Evolutionary conservation across 208 protist genomes (phyloP).

Genomic region (Trypanosoma mega): DNA sequence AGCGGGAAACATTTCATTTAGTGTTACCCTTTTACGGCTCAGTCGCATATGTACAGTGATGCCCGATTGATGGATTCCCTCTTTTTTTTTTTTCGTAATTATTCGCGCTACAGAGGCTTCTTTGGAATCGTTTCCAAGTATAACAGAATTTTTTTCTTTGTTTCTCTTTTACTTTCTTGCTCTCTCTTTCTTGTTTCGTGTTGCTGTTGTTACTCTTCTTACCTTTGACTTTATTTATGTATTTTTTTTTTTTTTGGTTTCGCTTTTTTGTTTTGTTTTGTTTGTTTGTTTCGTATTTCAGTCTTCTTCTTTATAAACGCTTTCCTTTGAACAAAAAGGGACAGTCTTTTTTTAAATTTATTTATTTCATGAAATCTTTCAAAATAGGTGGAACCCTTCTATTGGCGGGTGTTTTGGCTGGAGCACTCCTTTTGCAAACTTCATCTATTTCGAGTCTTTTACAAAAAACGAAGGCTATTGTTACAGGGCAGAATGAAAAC

Average conservation of each 20-base stretch:
- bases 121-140: not conserved
- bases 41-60: not conserved
- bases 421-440: not conserved
- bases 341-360: constrained; percentile 7
- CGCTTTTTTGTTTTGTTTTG: constrained; percentile 17
- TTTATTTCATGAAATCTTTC: not conserved
- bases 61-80: too few species aligned
- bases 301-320: constrained; percentile 18
- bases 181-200: not conserved
- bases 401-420: not conserved
- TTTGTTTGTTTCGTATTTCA: not conserved
- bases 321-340: constrained; percentile 18
- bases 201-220: constrained; percentile 16
- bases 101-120: not conserved
- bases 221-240: constrained; percentile 1
- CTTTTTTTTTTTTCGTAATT: not conserved
- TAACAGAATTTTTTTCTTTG: not conserved
- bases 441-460: not conserved
- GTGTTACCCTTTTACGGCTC: not conserved
- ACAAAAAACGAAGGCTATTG: not conserved
- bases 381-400: not conserved
- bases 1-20: not conserved
- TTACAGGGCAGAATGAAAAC: not conserved
- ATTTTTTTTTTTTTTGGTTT: not conserved
- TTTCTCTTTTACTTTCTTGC: constrained; percentile 12